Evolutionary conservation across 495 filamentous ascomycete species (phyloP), one percentile per base, ranked within the genome.

Genomic region (Penicillium mononematosum): DNA sequence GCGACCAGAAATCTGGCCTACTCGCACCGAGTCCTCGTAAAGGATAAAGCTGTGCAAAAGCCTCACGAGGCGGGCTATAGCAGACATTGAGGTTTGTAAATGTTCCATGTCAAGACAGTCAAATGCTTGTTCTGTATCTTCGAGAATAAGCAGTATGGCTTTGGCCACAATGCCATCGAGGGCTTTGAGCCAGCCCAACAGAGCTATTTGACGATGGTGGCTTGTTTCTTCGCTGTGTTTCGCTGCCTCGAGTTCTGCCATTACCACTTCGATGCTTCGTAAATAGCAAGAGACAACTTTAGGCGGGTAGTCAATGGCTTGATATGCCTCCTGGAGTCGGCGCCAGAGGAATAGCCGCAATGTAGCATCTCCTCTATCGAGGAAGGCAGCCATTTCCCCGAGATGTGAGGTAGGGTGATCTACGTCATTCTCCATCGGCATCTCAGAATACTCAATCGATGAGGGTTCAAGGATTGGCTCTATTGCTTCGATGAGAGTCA

Each of bases 221-320:
- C 72, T 67, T 11, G 81, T 71, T 32, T 80, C 79, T 22, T 87
- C 81, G 5, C 81, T 58, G 66, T 91, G 90, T 9, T 83, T 75
- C 4, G 81, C 65, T 2, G 81, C 76, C 52, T 85, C 81, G 17
- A 97, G 76, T 64, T 97, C 90, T 19, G 73, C 74, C 27, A 96
- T 73, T 17, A 98, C 82, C 25, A 89, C 84, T 64, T 92, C 88
- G 50, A 98, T 89, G 60, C 88, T 92, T 55, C 86, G 84, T 38
- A 98, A 77, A 60, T 89, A 83, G 70, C 91, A 96, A 1, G 86
- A 91, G 22, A 98, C 82, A 25, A 95, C 85, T 65, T 95, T 96
- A 0, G 92, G 89, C 7, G 82, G 78, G 64, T 95, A 93, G 14
- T 88, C 82, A 53, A 97, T 92, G 31, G 81, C 81, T 58, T 83